Base-by-base conservation (phyloP, 129 eudicot species). In the Dittrichia graveolens region DNA sequence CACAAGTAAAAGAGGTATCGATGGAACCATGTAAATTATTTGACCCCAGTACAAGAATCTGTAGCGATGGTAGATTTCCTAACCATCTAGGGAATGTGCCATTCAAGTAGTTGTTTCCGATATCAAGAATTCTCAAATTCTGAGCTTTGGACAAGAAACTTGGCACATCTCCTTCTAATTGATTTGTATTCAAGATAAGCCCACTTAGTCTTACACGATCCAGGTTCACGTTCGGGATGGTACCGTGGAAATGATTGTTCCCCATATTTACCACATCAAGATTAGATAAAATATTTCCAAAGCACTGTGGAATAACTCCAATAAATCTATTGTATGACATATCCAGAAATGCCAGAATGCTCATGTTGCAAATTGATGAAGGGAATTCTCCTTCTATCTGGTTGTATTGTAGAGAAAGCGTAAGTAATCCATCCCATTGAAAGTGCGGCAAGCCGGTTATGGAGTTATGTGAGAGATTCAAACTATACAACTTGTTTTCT, bases 341-440 rank as follows among this genome's bases (percentile, higher is more conserved):
- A 59, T 79, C 73, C 10, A 75, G 67, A 44, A 40, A 6, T 1
- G 2, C 2, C 7, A 79, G 55, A 12, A 3, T 14, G 14, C 11
- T 65, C 46, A 64, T 16, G 42, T 66, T 67, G 70, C 87, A 83
- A 45, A 84, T 61, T 1, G 82, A 79, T 24, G 61, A 52, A 75
- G 67, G 73, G 40, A 83, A 57, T 4, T 79, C 53, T 24, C 31
- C 31, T 2, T 24, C 31, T 24, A 24, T 24, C 31, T 24, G 1
- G 31, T 24, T 24, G 2, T 24, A 2, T 24, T 24, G 31, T 24
- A 24, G 31, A 24, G 0, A 24, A 24, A 24, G 31, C 31, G 2
- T 24, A 0, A 24, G 0, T 24, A 24, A 24, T 24, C 31, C 31
- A 24, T 0, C 31, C 31, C 31, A 24, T 24, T 24, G 31, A 24